Evolutionary conservation across 139 green algal species (phyloP), one percentile per base, ranked within the genome.

Genomic region (Haematococcus sp.): DNA sequence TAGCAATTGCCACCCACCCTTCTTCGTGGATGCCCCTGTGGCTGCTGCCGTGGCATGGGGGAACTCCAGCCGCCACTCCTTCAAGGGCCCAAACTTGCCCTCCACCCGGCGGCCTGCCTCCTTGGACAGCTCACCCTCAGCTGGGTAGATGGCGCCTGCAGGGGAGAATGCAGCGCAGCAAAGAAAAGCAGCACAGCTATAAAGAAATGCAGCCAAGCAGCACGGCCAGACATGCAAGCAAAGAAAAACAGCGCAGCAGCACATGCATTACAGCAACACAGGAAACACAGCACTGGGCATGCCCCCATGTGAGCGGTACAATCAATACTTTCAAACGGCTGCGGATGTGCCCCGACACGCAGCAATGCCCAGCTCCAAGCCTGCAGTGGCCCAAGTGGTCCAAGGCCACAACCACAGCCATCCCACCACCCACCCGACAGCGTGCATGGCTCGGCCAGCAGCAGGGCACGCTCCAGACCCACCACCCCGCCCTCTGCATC

Each of bases 101-200:
- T 43, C 28, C n/a, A 83, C 69, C 23, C 70, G 65, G 60, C 83
- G 76, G 46, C 79, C 77, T 17, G 31, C 77, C 19, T 75, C 64
- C 66, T 81, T 85, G 51, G 54, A 52, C 4, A 80, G 33, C 15
- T 75, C 46, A n/a, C 83, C 80, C 19, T 71, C 66, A 15, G 43
- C 63, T 19, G 85, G 75, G 63, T 88, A 82, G 22, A 90, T 34
- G 13, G 35, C 68, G 30, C 84, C 84, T 89, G 78, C 1, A 63
- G 25, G 19, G 7, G 40, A 7, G 40, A 49, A 11, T 11, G 40
- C 11, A 11, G 7, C 40, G 40, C 7, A 49, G 19, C 27, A 28
- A 27, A 49, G 9, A 1, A 54, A 44, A 31, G 27, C 27, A 28
- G 23, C 25, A 70, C 44, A 56, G 25, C 22, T 61, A 9, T 54